Evolutionary conservation across 257 asterid species (phyloP).

Genomic region (Solanum infundibuliforme): DNA sequence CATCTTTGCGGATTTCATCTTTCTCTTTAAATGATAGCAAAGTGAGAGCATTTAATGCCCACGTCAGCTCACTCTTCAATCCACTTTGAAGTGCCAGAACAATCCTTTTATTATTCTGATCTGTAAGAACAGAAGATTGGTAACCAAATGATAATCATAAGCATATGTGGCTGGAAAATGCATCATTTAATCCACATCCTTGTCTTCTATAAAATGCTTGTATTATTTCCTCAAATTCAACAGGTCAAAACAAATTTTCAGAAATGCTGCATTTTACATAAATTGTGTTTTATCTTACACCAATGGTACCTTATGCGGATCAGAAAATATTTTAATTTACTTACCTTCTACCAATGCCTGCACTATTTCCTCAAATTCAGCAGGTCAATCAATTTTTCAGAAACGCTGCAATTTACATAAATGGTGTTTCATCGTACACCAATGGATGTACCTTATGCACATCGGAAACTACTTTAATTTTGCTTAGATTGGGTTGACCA

Average conservation of each 20-base stretch:
- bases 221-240: neutral
- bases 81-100: constrained; percentile 98
- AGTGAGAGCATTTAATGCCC: constrained; percentile 96
- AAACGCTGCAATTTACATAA: neutral
- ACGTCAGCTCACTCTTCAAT: constrained; percentile 87
- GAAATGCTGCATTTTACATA: neutral
- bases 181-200: neutral
- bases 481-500: neutral
- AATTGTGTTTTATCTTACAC: neutral
- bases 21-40: constrained; percentile 91
- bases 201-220: neutral
- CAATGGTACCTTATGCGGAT: neutral
- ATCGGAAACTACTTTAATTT: neutral
- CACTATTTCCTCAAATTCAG: neutral
- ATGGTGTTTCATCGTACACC: neutral
- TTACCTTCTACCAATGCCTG: neutral
- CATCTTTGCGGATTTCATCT: constrained; percentile 86
- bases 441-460: neutral
- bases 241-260: neutral
- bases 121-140: constrained; percentile 18
- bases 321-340: neutral
- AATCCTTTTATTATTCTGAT: constrained; percentile 88
- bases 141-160: neutral
- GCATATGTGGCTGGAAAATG: neutral
- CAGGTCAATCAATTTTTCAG: neutral